A percentile compares a stretch with the other conserved stretches of the same genome.
Conservation (phyloP, 305 asterid genomes). For the Ajuga reptans region DNA sequence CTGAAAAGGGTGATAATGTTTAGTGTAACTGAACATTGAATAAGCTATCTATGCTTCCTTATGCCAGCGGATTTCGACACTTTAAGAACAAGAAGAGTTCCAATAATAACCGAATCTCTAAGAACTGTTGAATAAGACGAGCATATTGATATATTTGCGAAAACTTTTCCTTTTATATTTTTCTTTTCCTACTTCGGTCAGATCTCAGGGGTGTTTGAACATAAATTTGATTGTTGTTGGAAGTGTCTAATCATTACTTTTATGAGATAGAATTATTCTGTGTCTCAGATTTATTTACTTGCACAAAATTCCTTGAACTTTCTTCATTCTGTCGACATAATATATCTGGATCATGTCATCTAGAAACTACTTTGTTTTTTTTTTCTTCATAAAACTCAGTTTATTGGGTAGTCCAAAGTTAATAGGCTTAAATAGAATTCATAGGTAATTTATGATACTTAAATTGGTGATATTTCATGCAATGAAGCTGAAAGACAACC, state of each 20-base stretch:
- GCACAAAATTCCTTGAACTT: neutral
- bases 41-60: neutral
- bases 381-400: neutral
- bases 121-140: neutral
- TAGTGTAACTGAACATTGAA: neutral
- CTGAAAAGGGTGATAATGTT: neutral
- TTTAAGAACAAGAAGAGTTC: neutral
- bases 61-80: neutral
- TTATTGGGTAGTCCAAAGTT: neutral
- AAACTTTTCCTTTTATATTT: neutral
- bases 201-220: neutral
- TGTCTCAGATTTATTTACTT: neutral
- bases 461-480: neutral
- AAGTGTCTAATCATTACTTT: neutral
- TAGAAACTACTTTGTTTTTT: neutral
- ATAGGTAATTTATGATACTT: neutral
- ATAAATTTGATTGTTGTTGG: neutral
- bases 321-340: neutral
- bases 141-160: neutral
- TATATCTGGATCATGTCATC: neutral
- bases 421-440: neutral
- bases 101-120: neutral
- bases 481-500: neutral
- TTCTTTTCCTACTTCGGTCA: neutral
- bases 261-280: neutral